Evolutionary conservation across 345 rosid species (phyloP), one percentile per base, ranked within the genome.

Genomic region (Capsella bursapastoris): DNA sequence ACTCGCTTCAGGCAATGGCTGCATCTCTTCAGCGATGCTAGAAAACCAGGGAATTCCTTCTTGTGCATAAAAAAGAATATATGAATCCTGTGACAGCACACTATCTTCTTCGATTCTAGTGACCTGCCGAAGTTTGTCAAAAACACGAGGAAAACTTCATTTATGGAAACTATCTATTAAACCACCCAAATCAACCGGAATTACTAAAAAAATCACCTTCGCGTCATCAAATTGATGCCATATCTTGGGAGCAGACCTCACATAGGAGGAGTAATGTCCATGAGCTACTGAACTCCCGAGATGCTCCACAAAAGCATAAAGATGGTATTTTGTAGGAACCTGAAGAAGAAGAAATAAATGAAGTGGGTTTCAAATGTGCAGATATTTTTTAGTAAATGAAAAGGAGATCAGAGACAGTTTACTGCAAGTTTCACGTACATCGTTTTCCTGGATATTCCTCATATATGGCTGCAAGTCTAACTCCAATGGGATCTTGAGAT

Each of bases 231-330:
- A 81, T 66, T 64, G 75, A 70, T 88, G 90, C 98, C 98, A 92
- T 59, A 66, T 84, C 52, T 72, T 82, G 45, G 92, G 91, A 41
- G 91, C 84, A 37, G 96, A 88, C 64, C 88, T 79, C 73, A 90
- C 76, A 58, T 84, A 90, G 69, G 86, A 84, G 22, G 76, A 70
- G 86, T 92, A 92, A 76, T 90, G 98, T 49, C 98, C 98, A 50
- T 81, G 84, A 66, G 83, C 86, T 50, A 87, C 78, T 14, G 78
- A 58, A 63, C 29, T 44, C 37, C 98, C 98, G 3, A 73, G 53
- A 74, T 92, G 98, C 80, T 87, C 92, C 78, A 92, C 95, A 80
- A 90, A 22, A 32, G 88, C 98, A 72, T 90, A 90, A 2, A 92
- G 86, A 37, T 79, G 80, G 82, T 92, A 90, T 74, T 83, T 92